A percentile compares a stretch with the other conserved stretches of the same genome.
These are phyloP conservation scores for Penicillium oxalicum DNA, from an alignment of 2,329 filamentous ascomycete species.

Conservation along the genomic window DNA sequence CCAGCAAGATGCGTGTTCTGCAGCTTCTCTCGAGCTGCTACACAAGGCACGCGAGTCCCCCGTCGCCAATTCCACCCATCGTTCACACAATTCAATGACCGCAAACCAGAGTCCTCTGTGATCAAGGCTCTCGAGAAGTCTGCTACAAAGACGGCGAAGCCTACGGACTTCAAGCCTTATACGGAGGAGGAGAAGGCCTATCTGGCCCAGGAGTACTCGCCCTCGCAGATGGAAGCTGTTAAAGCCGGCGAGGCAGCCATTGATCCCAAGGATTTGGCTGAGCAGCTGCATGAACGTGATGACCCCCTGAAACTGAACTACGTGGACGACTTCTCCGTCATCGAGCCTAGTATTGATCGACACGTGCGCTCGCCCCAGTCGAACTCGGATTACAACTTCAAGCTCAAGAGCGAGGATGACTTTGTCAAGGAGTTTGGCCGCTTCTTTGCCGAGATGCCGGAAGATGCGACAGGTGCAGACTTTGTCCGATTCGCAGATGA, in stretches of 20 bases:
- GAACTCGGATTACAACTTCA: slow-evolving; percentile 52
- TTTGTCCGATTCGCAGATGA: slow-evolving; percentile 42
- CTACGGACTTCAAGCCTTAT: slow-evolving; percentile 51
- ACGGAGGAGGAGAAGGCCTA: slow-evolving; percentile 58
- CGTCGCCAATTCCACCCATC: slow-evolving; percentile 47
- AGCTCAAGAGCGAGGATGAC: slow-evolving; percentile 59
- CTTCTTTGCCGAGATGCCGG: slow-evolving; percentile 45
- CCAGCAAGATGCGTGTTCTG: slow-evolving; percentile 48
- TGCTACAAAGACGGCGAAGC: slow-evolving; percentile 20
- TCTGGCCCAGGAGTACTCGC: slow-evolving; percentile 65
- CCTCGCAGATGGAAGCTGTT: slow-evolving; percentile 74
- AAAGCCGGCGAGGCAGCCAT: slow-evolving; percentile 74
- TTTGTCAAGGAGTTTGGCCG: slow-evolving; percentile 53
- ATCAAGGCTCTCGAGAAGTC: slow-evolving; percentile 33
- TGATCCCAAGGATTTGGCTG: slow-evolving; percentile 64
- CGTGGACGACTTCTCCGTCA: slow-evolving; percentile 72
- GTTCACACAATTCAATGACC: slow-evolving; percentile 32
- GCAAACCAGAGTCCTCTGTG: slow-evolving; percentile 37
- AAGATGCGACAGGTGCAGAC: slow-evolving; percentile 43
- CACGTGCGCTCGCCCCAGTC: slow-evolving; percentile 48
- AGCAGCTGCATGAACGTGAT: slow-evolving; percentile 64
- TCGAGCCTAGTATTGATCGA: slow-evolving; percentile 73
- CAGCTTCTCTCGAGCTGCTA: slow-evolving; percentile 39
- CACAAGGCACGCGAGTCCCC: slow-evolving; percentile 36
- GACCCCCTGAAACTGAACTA: slow-evolving; percentile 70